A percentile compares a stretch with the other conserved stretches of the same genome.
These are phyloP conservation scores for Linum usitatissimum DNA, from an alignment of 345 rosid genomes.

Conservation along the genomic window DNA sequence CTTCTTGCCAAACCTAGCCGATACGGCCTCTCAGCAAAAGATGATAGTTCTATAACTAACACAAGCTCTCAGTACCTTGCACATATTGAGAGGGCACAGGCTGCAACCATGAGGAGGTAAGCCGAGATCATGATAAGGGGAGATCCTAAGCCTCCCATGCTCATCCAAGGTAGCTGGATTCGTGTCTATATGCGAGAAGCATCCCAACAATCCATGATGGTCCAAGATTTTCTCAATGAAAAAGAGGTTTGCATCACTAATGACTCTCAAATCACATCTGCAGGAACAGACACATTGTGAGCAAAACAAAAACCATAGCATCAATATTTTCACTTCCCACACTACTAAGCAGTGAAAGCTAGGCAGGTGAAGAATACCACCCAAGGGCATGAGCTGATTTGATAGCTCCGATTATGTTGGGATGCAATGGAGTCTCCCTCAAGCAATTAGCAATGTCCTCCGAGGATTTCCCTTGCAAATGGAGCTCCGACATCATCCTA, in stretches of 20 bases:
- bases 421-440: slow-evolving; percentile 36
- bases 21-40: no score
- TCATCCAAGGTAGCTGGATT: slow-evolving; percentile 42
- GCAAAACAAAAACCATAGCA: slow-evolving; percentile 4
- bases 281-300: slow-evolving; percentile 3
- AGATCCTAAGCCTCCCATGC: slow-evolving; percentile 45
- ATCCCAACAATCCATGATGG: slow-evolving; percentile 43
- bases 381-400: slow-evolving; percentile 48
- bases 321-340: slow-evolving; percentile 5
- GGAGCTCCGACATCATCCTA: slow-evolving; percentile 80
- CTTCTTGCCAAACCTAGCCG: no score
- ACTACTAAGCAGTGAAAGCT: background rate
- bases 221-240: slow-evolving; percentile 73
- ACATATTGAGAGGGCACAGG: slow-evolving; percentile 57
- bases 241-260: slow-evolving; percentile 74
- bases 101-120: slow-evolving; percentile 45
- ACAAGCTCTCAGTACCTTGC: slow-evolving; percentile 53
- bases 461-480: slow-evolving; percentile 48
- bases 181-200: slow-evolving; percentile 56
- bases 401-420: slow-evolving; percentile 36
- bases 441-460: slow-evolving; percentile 55
- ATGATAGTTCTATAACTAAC: no score
- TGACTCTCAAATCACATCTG: slow-evolving; percentile 69
- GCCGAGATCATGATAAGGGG: slow-evolving; percentile 40
- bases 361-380: slow-evolving; percentile 15